Evolutionary conservation across 805 yeast genomes (phyloP), one percentile per base, ranked within the genome.

Genomic region (Jamesozyma lodderae): DNA sequence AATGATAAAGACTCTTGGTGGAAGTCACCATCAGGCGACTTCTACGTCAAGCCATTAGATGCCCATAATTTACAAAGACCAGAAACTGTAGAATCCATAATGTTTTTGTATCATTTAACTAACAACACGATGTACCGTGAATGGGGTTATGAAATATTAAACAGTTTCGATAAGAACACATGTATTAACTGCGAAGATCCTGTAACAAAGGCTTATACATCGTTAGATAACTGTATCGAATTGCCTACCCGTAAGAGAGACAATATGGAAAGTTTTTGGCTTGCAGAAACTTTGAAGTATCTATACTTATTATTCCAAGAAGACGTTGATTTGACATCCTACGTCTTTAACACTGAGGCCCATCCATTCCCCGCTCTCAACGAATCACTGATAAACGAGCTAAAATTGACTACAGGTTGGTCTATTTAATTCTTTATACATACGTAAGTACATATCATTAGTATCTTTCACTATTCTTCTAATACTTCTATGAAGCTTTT

Each of bases 261-360:
- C 59, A 84, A 83, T 53, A 74, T 83, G 75, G 96, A 87, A 61
- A 80, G 94, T 16, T 86, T 85, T 67, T 88, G 96, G 96, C 68
- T 84, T 36, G 88, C 95, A 2, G 96, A 88, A 59, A 88, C 96
- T 3, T 70, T 88, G 55, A 88, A 88, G 60, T 88, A 87, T 60
- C 66, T 87, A 29, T 84, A 84, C 52, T 62, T 85, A 40, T 64
- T 86, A 45, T 86, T 86, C 61, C 92, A 83, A 46, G 82, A 77
- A 42, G 69, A 75, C 39, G 62, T 82, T 45, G 86, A 88, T 22
- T 64, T 87, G 48, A 74, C 73, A 33, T 63, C 77, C 41, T 72
- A 78, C 38, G 86, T 88, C 5, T 85, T 84, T 68, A 88, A 85
- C 63, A 86, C 96, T 1, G 96, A 87, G 55, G 96, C 94, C 0